Evolutionary conservation across 176 grass and related monocot species (phyloP).

Genomic region (Leersia perrieri): DNA sequence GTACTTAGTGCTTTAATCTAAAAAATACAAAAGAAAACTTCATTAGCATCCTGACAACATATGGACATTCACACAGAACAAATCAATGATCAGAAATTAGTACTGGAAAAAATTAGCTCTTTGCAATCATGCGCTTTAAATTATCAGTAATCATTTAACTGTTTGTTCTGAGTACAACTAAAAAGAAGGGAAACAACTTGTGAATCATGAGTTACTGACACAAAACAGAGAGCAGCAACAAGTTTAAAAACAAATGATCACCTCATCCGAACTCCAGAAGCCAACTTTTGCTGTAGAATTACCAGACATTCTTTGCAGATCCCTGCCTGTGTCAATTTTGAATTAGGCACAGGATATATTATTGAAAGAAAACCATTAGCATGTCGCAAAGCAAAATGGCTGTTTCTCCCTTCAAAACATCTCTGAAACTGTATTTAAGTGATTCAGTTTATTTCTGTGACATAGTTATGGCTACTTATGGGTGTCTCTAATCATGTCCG

Average conservation of each 20-base stretch:
- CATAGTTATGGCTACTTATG: background rate
- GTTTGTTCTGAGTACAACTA: background rate
- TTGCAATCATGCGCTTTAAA: background rate
- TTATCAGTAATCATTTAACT: background rate
- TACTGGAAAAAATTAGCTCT: background rate
- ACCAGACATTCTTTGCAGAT: conserved; percentile 96
- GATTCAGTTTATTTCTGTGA: background rate
- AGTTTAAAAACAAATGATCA: conserved; percentile 38
- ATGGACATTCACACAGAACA: background rate
- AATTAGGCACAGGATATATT: conserved; percentile 50
- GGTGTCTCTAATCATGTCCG: background rate
- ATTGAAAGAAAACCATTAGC: background rate
- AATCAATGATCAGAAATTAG: conserved; percentile 5
- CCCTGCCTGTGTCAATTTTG: conserved; percentile 77
- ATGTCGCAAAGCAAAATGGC: background rate
- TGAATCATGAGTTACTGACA: background rate
- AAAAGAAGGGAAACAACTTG: background rate
- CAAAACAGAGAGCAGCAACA: background rate
- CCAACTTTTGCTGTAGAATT: conserved; percentile 83
- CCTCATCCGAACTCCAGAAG: conserved; percentile 64
- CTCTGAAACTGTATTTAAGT: background rate
- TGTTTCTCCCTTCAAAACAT: background rate
- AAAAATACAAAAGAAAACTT: conserved; percentile 40
- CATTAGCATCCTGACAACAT: conserved; percentile 8
- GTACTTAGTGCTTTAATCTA: conserved; percentile 74